Evolutionary conservation across 106 monocot genomes (phyloP).

Genomic region (Posidonia australis): DNA sequence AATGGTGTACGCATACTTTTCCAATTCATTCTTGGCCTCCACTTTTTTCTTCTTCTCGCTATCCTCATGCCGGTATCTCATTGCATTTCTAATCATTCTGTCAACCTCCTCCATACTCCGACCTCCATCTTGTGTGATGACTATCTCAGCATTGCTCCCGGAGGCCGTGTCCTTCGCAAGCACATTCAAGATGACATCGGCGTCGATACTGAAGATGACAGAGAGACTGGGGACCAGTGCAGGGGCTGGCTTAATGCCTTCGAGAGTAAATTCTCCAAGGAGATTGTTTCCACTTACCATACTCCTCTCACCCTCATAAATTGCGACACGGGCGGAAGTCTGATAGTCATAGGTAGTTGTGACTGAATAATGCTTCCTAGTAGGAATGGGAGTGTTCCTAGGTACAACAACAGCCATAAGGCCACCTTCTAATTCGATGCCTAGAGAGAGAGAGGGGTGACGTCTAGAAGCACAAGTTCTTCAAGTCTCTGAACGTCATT

Average conservation of each 20-base stretch:
- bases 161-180: slow-evolving; percentile 34
- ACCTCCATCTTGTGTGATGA: slow-evolving; percentile 11
- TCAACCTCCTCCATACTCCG: slow-evolving; percentile 13
- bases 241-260: slow-evolving; percentile 47
- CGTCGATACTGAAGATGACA: slow-evolving; percentile 44
- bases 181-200: slow-evolving; percentile 45
- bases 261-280: slow-evolving; percentile 44
- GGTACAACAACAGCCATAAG: neutral
- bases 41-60: slow-evolving; percentile 36
- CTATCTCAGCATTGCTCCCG: slow-evolving; percentile 12
- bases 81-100: slow-evolving; percentile 5
- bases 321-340: slow-evolving; percentile 25
- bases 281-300: slow-evolving; percentile 8
- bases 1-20: slow-evolving; percentile 62
- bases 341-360: slow-evolving; percentile 38
- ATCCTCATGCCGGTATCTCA: slow-evolving; percentile 34
- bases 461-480: slow-evolving; percentile 28
- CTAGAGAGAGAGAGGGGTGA: slow-evolving; percentile 24
- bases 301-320: slow-evolving; percentile 31
- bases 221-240: slow-evolving; percentile 26
- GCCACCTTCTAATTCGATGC: neutral
- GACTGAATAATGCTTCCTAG: slow-evolving; percentile 35
- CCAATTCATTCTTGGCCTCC: slow-evolving; percentile 48
- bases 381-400: slow-evolving; percentile 48
- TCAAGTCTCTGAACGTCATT: slow-evolving; percentile 10